Evolutionary conservation across 2,329 filamentous ascomycete species (phyloP).

Genomic region (Rhinocladiella mackenziei): DNA sequence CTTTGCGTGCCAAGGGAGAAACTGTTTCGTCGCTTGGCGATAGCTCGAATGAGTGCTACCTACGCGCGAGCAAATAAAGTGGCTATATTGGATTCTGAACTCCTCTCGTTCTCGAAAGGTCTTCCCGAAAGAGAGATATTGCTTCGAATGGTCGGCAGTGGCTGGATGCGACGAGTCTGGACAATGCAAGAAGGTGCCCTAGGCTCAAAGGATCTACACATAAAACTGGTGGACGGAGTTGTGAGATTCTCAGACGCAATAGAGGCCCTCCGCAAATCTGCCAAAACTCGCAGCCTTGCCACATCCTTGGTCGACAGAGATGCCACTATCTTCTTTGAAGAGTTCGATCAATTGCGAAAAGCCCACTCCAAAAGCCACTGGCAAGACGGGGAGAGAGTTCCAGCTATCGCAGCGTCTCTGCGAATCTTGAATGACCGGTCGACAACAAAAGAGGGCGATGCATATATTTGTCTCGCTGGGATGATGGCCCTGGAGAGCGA

Average conservation of each 20-base stretch:
- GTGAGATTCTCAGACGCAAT: not conserved
- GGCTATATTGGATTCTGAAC: slow-evolving; percentile 35
- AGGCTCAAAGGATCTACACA: slow-evolving; percentile 5
- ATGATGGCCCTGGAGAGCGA: slow-evolving; percentile 7
- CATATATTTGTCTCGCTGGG: slow-evolving; percentile 11
- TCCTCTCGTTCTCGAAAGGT: slow-evolving; percentile 27
- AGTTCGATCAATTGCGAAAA: slow-evolving; percentile 7
- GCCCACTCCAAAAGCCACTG: slow-evolving; percentile 10
- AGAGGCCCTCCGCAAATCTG: not conserved
- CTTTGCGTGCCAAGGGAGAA: slow-evolving; percentile 26
- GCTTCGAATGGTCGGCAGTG: slow-evolving; percentile 34
- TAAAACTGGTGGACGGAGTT: slow-evolving; percentile 5
- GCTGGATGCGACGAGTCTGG: slow-evolving; percentile 42
- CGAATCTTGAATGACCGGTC: slow-evolving; percentile 6
- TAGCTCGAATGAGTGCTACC: slow-evolving; percentile 36
- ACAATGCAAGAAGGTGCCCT: slow-evolving; percentile 40
- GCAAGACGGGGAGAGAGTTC: slow-evolving; percentile 9
- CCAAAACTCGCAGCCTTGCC: not conserved
- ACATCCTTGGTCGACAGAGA: slow-evolving; percentile 1
- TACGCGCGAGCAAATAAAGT: slow-evolving; percentile 35
- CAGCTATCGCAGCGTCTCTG: slow-evolving; percentile 7
- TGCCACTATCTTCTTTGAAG: slow-evolving; percentile 7
- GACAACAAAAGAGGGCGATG: slow-evolving; percentile 10
- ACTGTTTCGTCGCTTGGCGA: slow-evolving; percentile 25
- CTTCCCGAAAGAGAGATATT: slow-evolving; percentile 30